phyloP scores from a whole-genome alignment of 108 stramenopile genomes.

The Cyclotella distinguenda region DNA sequence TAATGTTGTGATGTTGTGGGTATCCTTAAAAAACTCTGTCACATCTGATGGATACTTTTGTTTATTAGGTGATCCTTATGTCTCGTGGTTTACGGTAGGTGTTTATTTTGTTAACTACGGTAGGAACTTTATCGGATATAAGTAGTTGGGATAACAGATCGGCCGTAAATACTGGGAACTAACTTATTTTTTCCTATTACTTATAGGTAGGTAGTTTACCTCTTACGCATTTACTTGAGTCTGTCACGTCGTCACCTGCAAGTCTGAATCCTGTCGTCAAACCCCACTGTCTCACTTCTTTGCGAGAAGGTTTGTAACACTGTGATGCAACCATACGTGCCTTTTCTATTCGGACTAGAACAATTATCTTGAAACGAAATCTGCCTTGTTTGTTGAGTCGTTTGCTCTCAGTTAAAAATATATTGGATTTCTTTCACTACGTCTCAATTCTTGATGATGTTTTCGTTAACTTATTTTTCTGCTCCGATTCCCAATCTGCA shows the following conservation, averaged over 20 bases:
- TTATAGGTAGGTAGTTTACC: too few species aligned
- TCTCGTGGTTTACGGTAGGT: too few species aligned
- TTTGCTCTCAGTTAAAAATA: background rate
- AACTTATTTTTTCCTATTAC: too few species aligned
- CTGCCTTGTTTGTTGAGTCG: background rate
- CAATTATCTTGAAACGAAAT: background rate
- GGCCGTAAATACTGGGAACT: too few species aligned
- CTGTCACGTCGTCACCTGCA: background rate
- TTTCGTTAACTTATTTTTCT: constrained; percentile 4
- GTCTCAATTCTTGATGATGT: background rate
- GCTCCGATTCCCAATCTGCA: background rate
- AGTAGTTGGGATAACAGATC: too few species aligned
- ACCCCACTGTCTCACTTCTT: constrained; percentile 26
- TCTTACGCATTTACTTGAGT: constrained; percentile 5
- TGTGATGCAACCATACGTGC: constrained; percentile 4
- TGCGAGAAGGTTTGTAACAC: constrained; percentile 48
- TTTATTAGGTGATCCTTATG: too few species aligned
- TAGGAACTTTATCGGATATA: too few species aligned
- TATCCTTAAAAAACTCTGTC: too few species aligned
- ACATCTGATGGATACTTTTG: too few species aligned
- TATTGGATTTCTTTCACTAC: background rate
- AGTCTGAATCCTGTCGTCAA: background rate
- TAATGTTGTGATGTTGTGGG: too few species aligned
- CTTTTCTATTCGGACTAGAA: background rate
- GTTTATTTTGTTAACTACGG: too few species aligned